These are phyloP conservation scores for Smithsoniella earleae DNA, from an alignment of 163 green algal genomes.

Conservation along the genomic window DNA sequence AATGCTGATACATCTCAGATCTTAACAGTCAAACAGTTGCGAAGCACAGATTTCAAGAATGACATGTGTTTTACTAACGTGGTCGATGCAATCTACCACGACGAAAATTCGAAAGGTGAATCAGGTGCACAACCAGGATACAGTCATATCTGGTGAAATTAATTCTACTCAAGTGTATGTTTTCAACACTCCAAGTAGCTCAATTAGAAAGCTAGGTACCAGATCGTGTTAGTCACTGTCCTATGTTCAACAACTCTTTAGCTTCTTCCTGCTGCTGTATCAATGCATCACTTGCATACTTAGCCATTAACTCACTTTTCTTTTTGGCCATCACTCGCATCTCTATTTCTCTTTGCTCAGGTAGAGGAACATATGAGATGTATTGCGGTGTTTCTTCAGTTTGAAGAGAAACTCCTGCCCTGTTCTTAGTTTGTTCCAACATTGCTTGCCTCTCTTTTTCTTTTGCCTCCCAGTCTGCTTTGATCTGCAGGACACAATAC, in stretches of 20 bases:
- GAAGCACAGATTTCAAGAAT: no score
- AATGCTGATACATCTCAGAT: no score
- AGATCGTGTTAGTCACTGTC: conserved; percentile 34
- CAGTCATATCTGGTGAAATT: no score
- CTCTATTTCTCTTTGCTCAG: conserved; percentile 90
- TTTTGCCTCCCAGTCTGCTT: conserved; percentile 59
- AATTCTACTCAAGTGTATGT: no score
- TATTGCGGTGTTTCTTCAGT: conserved; percentile 51
- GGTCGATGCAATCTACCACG: no score
- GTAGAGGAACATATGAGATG: conserved; percentile 88
- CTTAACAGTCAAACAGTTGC: no score
- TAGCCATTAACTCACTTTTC: conserved; percentile 79
- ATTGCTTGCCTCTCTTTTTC: conserved; percentile 54
- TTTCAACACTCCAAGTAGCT: no score
- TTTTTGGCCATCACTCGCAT: conserved; percentile 83
- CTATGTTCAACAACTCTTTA: conserved; percentile 61
- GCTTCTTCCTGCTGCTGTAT: conserved; percentile 62
- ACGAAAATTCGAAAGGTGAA: no score
- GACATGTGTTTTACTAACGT: no score
- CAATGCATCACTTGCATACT: conserved; percentile 74
- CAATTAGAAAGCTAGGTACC: no score
- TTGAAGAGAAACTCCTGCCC: neutral
- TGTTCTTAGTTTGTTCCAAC: conserved; percentile 31
- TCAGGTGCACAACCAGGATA: no score
- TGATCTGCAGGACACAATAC: conserved; percentile 44